Evolutionary conservation across 164 flowering plant species (phyloP).

Genomic region (Vitis rupestris): DNA sequence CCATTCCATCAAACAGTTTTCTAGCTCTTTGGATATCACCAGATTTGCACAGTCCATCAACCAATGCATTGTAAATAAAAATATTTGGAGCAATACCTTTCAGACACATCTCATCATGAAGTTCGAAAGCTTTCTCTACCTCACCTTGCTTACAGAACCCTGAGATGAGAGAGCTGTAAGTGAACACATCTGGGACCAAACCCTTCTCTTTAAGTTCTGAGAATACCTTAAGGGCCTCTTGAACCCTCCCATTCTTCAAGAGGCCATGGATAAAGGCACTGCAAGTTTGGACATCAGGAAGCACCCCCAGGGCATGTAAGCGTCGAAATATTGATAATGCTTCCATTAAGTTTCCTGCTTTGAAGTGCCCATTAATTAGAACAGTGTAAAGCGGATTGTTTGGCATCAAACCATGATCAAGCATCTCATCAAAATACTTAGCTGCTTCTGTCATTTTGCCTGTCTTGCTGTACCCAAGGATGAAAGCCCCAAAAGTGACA

Average conservation of each 20-base stretch:
- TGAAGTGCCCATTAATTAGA: conserved; percentile 63
- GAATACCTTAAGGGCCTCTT: conserved; percentile 56
- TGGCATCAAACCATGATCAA: conserved; percentile 49
- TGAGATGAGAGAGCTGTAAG: conserved; percentile 54
- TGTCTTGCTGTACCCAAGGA: conserved; percentile 51
- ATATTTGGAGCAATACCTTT: conserved; percentile 59
- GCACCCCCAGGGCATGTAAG: conserved; percentile 45
- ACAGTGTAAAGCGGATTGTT: conserved; percentile 42
- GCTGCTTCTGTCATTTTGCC: conserved; percentile 56
- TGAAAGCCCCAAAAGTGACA: conserved; percentile 65
- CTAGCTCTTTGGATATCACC: conserved; percentile 57
- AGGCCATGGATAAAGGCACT: conserved; percentile 59
- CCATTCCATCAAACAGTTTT: conserved; percentile 43
- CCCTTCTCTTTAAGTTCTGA: conserved; percentile 52
- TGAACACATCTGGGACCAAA: conserved; percentile 57
- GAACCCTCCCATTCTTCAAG: conserved; percentile 51
- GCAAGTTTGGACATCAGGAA: conserved; percentile 50
- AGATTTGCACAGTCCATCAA: conserved; percentile 57
- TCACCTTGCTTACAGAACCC: conserved; percentile 63
- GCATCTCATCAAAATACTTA: conserved; percentile 55
- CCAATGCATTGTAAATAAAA: conserved; percentile 58
- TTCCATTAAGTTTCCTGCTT: conserved; percentile 35
- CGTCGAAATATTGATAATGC: conserved; percentile 46
- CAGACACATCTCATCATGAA: conserved; percentile 51
- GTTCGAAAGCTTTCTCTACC: conserved; percentile 45